Base-by-base conservation (phyloP, 441 rosid genomes). In the Brassica balearica region DNA sequence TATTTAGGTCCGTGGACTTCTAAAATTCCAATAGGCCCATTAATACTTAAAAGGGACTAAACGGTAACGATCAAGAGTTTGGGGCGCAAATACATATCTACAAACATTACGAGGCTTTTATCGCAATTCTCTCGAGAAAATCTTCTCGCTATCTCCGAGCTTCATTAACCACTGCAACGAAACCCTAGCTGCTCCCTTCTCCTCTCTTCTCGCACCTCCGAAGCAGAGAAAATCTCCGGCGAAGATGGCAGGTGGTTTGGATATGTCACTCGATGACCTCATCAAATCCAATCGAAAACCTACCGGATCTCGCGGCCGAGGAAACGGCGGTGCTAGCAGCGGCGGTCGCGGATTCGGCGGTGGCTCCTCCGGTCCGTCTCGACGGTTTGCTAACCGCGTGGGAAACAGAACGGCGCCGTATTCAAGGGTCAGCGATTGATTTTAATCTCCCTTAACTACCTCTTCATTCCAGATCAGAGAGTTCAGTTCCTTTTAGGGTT, bases 191-290 rank as follows among this genome's bases (percentile, higher is more conserved):
- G 20, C 72, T 23, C 27, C 72, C 46, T 8, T 60, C 81, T 22
- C 53, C 77, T 6, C 27, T 23, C 43, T 66, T 43, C 19, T 79
- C 71, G 20, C 62, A 72, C 72, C 46, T 80, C 55, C 27, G 38
- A 61, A 34, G 0, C 60, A 48, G 48, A 55, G 11, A 68, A 65
- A 25, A 32, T 59, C 36, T 72, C 83, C 77, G 74, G 77, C 74
- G 53, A 81, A 77, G 74, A 87, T 87, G 90, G 46, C 85, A 25
- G 85, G 82, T 82, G 79, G 82, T 11, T 80, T 85, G 29, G 87
- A 85, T 70, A 82, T 82, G 86, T 84, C 87, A 65, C 90, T 87
- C 4, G 88, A 87, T 3, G 88, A 87, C 6, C 75, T 85, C 78
- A 85, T 84, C 86, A 84, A 83, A 80, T 71, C 86, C 41, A 85